Base-by-base conservation (phyloP, 139 green algal genomes). In the Trebouxia sp. region DNA sequence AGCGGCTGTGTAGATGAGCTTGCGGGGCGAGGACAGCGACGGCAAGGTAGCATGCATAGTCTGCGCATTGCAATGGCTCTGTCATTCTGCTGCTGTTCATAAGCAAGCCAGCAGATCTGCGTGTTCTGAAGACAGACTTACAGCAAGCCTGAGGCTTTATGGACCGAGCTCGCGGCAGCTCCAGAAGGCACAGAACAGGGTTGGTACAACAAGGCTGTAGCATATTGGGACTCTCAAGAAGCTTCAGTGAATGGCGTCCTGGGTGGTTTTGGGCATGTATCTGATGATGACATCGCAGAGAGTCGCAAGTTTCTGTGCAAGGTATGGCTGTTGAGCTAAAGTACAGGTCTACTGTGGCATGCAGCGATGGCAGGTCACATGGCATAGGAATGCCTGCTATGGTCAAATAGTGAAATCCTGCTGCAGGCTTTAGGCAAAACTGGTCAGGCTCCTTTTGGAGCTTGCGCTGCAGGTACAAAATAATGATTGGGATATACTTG, bases 241-340 rank as follows among this genome's bases (percentile, higher is more conserved):
- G 87, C 92, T 0, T 88, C 87, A 14, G 91, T 93, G 55, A 84
- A 97, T 45, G 94, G 94, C 2, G 94, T 98, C 14, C 85, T 97
- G 65, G 94, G 93, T 7, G 93, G 94, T 2, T 98, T 90, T 76
- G 95, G 92, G 24, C 84, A 91, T 56, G 91, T 98, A 2, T 94
- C 87, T 20, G 76, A 84, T 35, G 42, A 88, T 1, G 96, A 99
- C 78, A 88, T 98, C 1, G 67, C 67, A 6, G 93, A 97, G 67
- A 96, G 90, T 85, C 76, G 62, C 47, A 62, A 83, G 20, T 91
- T 98, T 72, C 81, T 98, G 15, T 69, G 80, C 10, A 91, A 92
- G 85, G 91, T 81, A 37, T 77, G 84, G n/a, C 72, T 94, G 35
- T 53, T n/a, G 80, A 84, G 51, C 80, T 78, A 45, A 56, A 93